Percentiles rank a stretch among this genome's conserved stretches.
phyloP scores from a whole-genome alignment of 257 asterid genomes.

The Solanum chmielewskii region DNA sequence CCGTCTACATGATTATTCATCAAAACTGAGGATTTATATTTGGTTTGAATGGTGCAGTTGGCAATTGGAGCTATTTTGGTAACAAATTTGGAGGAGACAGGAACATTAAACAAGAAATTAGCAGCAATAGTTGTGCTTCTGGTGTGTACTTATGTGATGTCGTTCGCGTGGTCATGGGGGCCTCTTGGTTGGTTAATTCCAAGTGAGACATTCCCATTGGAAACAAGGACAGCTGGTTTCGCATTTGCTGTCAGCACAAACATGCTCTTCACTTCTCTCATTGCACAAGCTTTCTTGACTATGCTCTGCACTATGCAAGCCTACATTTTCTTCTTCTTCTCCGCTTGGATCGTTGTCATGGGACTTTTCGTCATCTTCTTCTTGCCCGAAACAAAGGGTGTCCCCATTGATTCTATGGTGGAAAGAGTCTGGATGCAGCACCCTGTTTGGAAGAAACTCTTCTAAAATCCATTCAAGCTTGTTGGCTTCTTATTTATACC shows the following conservation, averaged over 20 bases:
- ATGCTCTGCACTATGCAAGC: conserved; percentile 27
- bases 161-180: conserved; percentile 86
- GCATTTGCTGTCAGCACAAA: conserved; percentile 56
- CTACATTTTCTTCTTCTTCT: conserved; percentile 27
- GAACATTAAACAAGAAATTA: conserved; percentile 18
- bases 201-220: conserved; percentile 60
- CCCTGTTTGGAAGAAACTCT: conserved; percentile 20
- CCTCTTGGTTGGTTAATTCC: conserved; percentile 76
- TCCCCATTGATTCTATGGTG: conserved; percentile 12
- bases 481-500: not conserved
- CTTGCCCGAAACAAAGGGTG: conserved; percentile 28
- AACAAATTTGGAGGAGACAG: conserved; percentile 20
- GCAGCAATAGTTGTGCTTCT: conserved; percentile 38
- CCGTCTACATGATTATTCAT: too few species aligned
- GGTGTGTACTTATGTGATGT: conserved; percentile 52
- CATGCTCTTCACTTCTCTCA: conserved; percentile 24
- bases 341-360: conserved; percentile 21
- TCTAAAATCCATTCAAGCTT: not conserved
- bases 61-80: conserved; percentile 38
- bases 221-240: conserved; percentile 59
- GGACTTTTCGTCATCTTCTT: conserved; percentile 16
- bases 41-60: conserved; percentile 2
- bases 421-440: conserved; percentile 26
- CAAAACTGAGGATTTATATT: too few species aligned
- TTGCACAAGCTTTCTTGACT: conserved; percentile 24